Evolutionary conservation across 345 rosid genomes (phyloP), one percentile per base, ranked within the genome.

Genomic region (Nephelium lappaceum): DNA sequence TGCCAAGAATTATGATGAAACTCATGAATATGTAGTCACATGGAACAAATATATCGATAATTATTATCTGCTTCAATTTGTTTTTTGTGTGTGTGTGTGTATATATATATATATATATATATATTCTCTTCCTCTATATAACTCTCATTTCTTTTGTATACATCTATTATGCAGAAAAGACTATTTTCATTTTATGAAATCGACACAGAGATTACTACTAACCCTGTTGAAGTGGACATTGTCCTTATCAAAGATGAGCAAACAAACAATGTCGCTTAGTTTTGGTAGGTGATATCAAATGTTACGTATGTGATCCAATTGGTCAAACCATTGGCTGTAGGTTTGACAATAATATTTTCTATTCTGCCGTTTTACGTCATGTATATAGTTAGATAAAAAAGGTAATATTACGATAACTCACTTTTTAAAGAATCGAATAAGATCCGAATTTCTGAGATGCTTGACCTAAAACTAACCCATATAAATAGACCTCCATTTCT

Each of bases 131-230:
- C 55, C n/a, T 58, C 63, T 9, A 58, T n/a, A 2, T 5, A 58
- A 58, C 63, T 19, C 24, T 58, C 11, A 58, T 18, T 58, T 58
- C 63, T 58, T 58, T 21, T 58, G 25, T 58, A 49, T 15, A 41
- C 38, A 11, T 71, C 1, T 24, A 36, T 65, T 74, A 64, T 86
- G 85, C 93, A 95, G 98, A 91, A 97, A 84, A 91, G 69, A 85
- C 87, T 92, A 83, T 95, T 95, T 7, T 89, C 98, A 25, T 87
- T 94, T 8, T 86, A 84, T 63, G 97, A 92, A 72, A 89, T 86
- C 11, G 86, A 90, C 51, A 53, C 80, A 9, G 89, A 89, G 68
- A 55, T 81, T 76, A 43, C 75, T 6, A 55, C 78, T 4, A 65
- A 81, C 70, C 77, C 43, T 41, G 75, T 57, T 66, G 85, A 78